phyloP scores from a whole-genome alignment of 106 monocot genomes.

The Chionographis japonica region DNA sequence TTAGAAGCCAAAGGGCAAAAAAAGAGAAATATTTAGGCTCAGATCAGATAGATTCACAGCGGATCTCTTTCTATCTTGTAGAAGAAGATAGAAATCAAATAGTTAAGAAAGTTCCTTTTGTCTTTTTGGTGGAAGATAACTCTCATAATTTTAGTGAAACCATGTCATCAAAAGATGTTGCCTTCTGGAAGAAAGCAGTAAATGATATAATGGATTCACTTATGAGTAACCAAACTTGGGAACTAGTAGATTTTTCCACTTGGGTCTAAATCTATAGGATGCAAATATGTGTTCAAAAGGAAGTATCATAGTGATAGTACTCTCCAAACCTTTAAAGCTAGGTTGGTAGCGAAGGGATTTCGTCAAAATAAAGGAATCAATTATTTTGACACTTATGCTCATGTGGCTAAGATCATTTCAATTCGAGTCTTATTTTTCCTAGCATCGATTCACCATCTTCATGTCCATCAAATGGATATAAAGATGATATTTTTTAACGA shows the following conservation, averaged over 20 bases:
- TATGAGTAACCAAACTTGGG: not conserved
- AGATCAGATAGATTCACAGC: not conserved
- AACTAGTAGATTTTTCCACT: not conserved
- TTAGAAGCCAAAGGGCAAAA: not conserved
- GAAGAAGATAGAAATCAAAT: not conserved
- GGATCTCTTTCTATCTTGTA: not conserved
- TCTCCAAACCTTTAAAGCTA: not conserved
- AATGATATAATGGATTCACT: not conserved
- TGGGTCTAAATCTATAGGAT: not conserved
- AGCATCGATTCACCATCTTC: not conserved
- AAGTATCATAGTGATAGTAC: not conserved
- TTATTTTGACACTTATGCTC: slow-evolving; percentile 3
- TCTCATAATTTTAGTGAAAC: not conserved
- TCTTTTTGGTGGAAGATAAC: not conserved
- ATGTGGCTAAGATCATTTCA: not conserved
- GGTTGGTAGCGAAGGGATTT: not conserved
- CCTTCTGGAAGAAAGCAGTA: not conserved
- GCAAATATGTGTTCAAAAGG: not conserved
- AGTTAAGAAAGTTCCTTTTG: not conserved
- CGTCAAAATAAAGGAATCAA: not conserved
- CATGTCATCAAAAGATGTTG: not conserved
- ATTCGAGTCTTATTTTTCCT: not conserved
- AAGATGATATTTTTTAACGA: too few species aligned
- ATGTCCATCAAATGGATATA: too few species aligned
- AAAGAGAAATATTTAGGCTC: not conserved